A percentile compares a stretch with the other conserved stretches of the same genome.
Evolutionary conservation across 2,329 filamentous ascomycete species (phyloP).

Genomic region (Beauveria sp.): DNA sequence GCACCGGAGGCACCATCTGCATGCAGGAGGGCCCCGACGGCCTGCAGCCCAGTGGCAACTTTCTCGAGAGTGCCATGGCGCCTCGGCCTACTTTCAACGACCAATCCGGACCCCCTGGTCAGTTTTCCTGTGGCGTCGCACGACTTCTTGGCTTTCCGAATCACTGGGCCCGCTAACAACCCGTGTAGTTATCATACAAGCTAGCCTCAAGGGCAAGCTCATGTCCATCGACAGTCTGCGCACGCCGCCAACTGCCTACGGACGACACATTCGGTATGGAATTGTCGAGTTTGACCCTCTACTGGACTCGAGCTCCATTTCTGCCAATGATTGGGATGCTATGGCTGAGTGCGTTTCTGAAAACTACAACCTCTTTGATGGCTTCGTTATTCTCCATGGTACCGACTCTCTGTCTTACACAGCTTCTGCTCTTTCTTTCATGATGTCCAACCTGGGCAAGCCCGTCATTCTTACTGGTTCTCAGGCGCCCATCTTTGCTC

Average conservation of each 20-base stretch:
- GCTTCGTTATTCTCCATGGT: constrained; percentile 84
- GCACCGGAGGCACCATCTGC: constrained; percentile 85
- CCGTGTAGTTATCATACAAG: constrained; percentile 38
- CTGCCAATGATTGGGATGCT: constrained; percentile 75
- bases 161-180: constrained; percentile 1
- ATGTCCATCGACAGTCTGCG: constrained; percentile 59
- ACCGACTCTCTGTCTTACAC: constrained; percentile 88
- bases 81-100: constrained; percentile 84
- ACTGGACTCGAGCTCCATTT: constrained; percentile 85
- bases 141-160: too few species aligned
- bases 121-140: constrained; percentile 7
- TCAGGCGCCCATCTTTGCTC: constrained; percentile 79
- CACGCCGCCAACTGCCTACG: constrained; percentile 73
- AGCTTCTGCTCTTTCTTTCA: constrained; percentile 84
- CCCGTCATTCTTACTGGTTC: constrained; percentile 80
- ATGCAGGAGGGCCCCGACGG: constrained; percentile 79
- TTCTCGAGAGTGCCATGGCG: constrained; percentile 74
- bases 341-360: constrained; percentile 72
- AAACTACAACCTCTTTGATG: constrained; percentile 85
- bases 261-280: constrained; percentile 72
- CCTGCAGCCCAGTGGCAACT: constrained; percentile 70
- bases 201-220: constrained; percentile 41
- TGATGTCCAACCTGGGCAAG: constrained; percentile 85
- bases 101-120: constrained; percentile 24
- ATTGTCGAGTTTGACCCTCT: constrained; percentile 78